Evolutionary conservation across 108 stramenopile genomes (phyloP).

Genomic region (Nitzschia sp.): DNA sequence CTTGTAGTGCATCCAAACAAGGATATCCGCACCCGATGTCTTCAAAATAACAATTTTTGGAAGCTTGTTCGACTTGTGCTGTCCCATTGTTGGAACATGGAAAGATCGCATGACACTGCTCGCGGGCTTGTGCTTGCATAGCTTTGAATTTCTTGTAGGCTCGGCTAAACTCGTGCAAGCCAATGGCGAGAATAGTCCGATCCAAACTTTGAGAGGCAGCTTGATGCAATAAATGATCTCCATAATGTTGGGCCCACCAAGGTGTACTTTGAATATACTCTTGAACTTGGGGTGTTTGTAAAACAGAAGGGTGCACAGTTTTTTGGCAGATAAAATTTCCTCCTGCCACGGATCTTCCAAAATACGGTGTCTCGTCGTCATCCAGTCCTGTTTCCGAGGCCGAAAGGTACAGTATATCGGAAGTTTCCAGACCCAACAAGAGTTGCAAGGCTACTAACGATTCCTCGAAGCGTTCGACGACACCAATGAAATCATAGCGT

Average conservation of each 20-base stretch:
- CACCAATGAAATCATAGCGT: constrained; percentile 47
- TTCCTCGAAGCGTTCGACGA: constrained; percentile 59
- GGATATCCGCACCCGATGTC: constrained; percentile 13
- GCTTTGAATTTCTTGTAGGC: constrained; percentile 19
- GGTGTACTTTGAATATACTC: constrained; percentile 9
- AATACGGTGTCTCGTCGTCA: too few species aligned
- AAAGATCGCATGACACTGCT: constrained; percentile 12
- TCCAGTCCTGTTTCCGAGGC: neutral
- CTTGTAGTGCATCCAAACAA: constrained; percentile 12
- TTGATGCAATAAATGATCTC: constrained; percentile 27
- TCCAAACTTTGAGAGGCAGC: constrained; percentile 38
- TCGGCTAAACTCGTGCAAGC: constrained; percentile 16
- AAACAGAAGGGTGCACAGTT: neutral
- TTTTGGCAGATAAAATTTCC: neutral
- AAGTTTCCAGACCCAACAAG: constrained; percentile 34
- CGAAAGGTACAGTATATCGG: constrained; percentile 27
- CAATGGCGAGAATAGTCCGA: constrained; percentile 33
- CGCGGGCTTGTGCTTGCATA: neutral
- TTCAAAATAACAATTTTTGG: constrained; percentile 10
- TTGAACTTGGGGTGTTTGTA: neutral
- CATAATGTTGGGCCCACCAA: constrained; percentile 36
- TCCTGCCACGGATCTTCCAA: neutral
- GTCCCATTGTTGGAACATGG: constrained; percentile 36
- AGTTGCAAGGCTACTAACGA: constrained; percentile 47
- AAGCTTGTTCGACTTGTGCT: neutral